Percentiles rank a stretch among this genome's conserved stretches.
Conservation (phyloP, 495 filamentous ascomycete genomes). For the Cercophora newfieldiana region DNA sequence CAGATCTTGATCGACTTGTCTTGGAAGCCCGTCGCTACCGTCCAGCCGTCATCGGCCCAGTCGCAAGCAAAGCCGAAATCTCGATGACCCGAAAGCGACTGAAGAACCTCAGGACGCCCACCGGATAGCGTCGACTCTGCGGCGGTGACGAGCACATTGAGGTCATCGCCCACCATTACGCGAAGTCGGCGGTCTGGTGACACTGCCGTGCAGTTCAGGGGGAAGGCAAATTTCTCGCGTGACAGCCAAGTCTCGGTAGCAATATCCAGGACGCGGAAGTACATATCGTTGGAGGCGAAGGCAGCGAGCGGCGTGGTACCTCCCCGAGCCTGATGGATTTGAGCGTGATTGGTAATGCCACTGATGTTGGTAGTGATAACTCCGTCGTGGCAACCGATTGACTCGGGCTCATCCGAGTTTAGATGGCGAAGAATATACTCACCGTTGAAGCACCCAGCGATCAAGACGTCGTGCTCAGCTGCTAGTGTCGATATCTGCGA, state of each 20-base stretch:
- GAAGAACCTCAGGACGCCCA: constrained; percentile 42
- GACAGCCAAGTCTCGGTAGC: constrained; percentile 64
- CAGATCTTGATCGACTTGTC: constrained; percentile 82
- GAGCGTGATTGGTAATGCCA: constrained; percentile 85
- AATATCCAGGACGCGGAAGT: constrained; percentile 74
- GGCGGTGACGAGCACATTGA: constrained; percentile 50
- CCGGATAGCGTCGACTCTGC: constrained; percentile 39
- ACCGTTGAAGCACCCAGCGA: constrained; percentile 79
- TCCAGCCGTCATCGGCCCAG: constrained; percentile 87
- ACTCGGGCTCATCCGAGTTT: constrained; percentile 40
- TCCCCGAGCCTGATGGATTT: constrained; percentile 62
- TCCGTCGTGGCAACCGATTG: constrained; percentile 55
- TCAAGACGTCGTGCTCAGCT: constrained; percentile 63
- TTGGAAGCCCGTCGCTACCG: constrained; percentile 88
- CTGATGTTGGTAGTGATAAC: constrained; percentile 65
- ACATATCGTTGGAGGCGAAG: constrained; percentile 81
- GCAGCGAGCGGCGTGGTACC: constrained; percentile 64
- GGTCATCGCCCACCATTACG: constrained; percentile 63
- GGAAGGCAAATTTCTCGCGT: constrained; percentile 59
- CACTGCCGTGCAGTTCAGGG: constrained; percentile 82
- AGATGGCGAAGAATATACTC: constrained; percentile 72
- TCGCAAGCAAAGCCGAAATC: constrained; percentile 89
- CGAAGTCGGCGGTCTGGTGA: constrained; percentile 79
- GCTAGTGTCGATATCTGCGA: constrained; percentile 71
- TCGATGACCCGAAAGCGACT: constrained; percentile 64